Evolutionary conservation across 805 yeast species (phyloP), one percentile per base, ranked within the genome.

Genomic region (Hanseniaspora taiwanica): DNA sequence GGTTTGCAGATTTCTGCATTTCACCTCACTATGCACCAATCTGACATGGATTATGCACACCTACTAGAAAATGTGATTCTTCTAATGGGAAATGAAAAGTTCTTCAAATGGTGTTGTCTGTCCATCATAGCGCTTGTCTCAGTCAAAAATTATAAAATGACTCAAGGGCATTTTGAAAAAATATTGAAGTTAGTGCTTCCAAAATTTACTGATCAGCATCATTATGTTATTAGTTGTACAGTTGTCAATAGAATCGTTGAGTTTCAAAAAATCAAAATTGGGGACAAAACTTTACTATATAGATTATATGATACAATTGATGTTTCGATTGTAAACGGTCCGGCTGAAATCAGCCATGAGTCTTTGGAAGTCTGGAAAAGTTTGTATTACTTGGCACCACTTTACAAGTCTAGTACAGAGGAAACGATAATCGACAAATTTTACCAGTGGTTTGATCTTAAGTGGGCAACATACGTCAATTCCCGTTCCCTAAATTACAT

Each of bases 251-350:
- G 14, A 25, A 44, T 37, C 17, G 50, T 42, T 40, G 48, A 38
- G 41, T 56, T 12, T 40, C 60, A 4, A 36, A 44, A 1, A 23
- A 19, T 10, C 39, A 45, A 3, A 39, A 35, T 48, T 2, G 38
- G 48, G 3, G 81, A 76, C 40, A 52, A 53, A 7, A 53, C 71
- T 0, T 48, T 75, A 7, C 41, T 60, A 3, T 69, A 64, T 35
- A 72, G 71, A 44, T 54, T 76, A 24, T 70, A 68, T 33, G 69
- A 69, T 21, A 39, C 75, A 1, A 57, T 71, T 36, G 80, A 76
- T 27, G 51, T 71, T 5, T 59, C 81, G 0, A 79, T 73, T 35
- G 59, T 76, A 1, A 72, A 70, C 52, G 89, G 89, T 0, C 89
- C 91, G 2, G 50, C 57, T 1, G 19, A 46, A 1, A 39, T 77